Base-by-base conservation (phyloP, 371 early-diverging fungal genomes). In the Mucor lusitanicus region DNA sequence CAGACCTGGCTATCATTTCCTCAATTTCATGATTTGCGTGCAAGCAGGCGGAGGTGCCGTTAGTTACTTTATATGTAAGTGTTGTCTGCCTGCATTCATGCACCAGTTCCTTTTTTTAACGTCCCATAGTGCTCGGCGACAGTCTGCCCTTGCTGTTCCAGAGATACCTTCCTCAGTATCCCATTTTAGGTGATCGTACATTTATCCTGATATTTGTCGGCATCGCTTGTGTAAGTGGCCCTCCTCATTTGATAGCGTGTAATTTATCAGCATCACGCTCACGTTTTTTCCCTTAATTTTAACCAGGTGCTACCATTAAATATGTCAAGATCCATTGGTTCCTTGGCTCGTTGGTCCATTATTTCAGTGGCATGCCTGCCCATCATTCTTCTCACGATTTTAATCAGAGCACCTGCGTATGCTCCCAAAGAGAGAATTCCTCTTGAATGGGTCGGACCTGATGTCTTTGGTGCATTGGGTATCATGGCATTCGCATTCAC, bases 401-500 rank as follows among this genome's bases (percentile, higher is more conserved):
- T 85, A 3, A 67, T 85, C 59, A 77, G 86, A 8, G 85, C 83
- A 9, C 79, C 86, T 60, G 74, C 78, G 11, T 87, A 87, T 64
- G 75, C 81, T 11, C 83, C 87, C 12, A 68, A 80, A 53, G 68
- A 72, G 15, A 37, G 71, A 15, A 64, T 77, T 15, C 79, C 84
- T 1, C 64, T 83, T 13, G 77, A 72, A n/a, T 75, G 76, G 64
- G 67, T 85, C 1, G 88, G 86, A 15, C 56, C 76, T 23, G 84
- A 86, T 61, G 70, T 87, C 8, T 79, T 83, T 59, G 79, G 87
- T n/a, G 85, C 85, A 1, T 68, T 87, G 21, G 87, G 86, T 30
- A 85, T 88, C 61, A 87, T 88, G 82, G 86, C 87, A 1, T 88
- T 88, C 75, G 88, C 86, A 0, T 86, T 88, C 65, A 78, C 86